Evolutionary conservation across 345 rosid genomes (phyloP), one percentile per base, ranked within the genome.

Genomic region (Durio zibethinus): DNA sequence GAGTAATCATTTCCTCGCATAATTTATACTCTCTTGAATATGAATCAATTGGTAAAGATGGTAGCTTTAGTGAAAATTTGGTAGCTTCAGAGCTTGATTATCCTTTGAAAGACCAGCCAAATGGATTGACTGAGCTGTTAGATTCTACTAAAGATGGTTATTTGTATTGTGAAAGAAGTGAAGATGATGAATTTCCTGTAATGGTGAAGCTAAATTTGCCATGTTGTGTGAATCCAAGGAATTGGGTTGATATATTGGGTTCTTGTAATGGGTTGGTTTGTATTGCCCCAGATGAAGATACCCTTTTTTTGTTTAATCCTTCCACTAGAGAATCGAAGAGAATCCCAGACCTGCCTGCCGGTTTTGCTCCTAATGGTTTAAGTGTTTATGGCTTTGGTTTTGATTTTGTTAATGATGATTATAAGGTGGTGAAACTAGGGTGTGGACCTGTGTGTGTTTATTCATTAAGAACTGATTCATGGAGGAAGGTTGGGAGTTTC

Each of bases 211-310:
- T 78, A 8, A 78, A 80, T 70, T 63, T 50, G 20, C 75, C 66
- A 23, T 50, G 65, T 1, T 50, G 25, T 43, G 42, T 20, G 61
- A 59, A 73, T 16, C 25, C 38, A 23, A 78, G 71, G 75, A 82
- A 75, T 31, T 71, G 76, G 71, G 62, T 75, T 35, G 83, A 84
- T 42, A 59, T 86, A 9, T 35, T 82, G 12, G 91, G 87, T 43
- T 88, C 91, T 74, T 81, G 84, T 10, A 73, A 86, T 48, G 91
- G 89, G 11, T 80, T 88, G 68, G 74, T 86, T 27, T 88, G 89
- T 61, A 83, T 86, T 10, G 83, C 85, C 42, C 81, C 83, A 0
- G 68, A 78, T 3, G 83, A 76, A 68, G 76, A 61, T 8, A 73
- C 64, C 71, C n/a, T 79, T n/a, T 84, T 78, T 78, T 80, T 88